phyloP scores from a whole-genome alignment of 805 yeast species.

The Candida tibetensis region DNA sequence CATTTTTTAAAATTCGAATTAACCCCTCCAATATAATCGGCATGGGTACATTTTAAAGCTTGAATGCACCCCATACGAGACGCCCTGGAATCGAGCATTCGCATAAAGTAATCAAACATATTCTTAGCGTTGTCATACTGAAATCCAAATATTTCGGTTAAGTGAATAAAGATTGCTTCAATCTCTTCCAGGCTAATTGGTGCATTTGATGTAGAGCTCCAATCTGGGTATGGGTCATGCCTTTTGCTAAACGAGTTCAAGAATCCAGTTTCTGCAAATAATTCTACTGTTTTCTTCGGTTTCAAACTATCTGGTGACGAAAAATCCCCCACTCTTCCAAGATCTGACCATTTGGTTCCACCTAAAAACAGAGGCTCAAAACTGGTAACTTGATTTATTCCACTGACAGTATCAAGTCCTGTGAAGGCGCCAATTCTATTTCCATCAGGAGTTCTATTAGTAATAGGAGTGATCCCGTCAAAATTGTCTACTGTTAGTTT shows the following conservation, averaged over 20 bases:
- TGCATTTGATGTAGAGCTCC: constrained; percentile 41
- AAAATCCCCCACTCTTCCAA: constrained; percentile 22
- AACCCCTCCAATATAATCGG: constrained; percentile 72
- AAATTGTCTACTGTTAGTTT: neutral
- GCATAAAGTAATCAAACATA: constrained; percentile 64
- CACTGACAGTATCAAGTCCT: constrained; percentile 40
- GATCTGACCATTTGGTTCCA: constrained; percentile 11
- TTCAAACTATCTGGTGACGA: constrained; percentile 26
- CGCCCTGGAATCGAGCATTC: constrained; percentile 64
- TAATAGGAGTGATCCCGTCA: constrained; percentile 15
- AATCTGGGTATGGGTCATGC: constrained; percentile 54
- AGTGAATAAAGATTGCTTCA: constrained; percentile 51
- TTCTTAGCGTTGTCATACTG: constrained; percentile 64
- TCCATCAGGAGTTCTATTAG: neutral
- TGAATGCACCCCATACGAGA: constrained; percentile 56
- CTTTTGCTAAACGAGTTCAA: constrained; percentile 42
- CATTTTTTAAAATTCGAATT: constrained; percentile 69
- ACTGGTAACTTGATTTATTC: neutral
- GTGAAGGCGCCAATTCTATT: neutral
- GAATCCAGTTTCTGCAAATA: constrained; percentile 38
- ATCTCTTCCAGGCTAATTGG: constrained; percentile 56
- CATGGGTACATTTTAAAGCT: constrained; percentile 62
- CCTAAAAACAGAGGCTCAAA: neutral
- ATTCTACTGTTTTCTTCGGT: constrained; percentile 28
- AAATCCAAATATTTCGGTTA: constrained; percentile 61